Percentiles rank a stretch among this genome's conserved stretches.
phyloP scores from a whole-genome alignment of 805 yeast species.

The Nakazawaea laoshanensis region DNA sequence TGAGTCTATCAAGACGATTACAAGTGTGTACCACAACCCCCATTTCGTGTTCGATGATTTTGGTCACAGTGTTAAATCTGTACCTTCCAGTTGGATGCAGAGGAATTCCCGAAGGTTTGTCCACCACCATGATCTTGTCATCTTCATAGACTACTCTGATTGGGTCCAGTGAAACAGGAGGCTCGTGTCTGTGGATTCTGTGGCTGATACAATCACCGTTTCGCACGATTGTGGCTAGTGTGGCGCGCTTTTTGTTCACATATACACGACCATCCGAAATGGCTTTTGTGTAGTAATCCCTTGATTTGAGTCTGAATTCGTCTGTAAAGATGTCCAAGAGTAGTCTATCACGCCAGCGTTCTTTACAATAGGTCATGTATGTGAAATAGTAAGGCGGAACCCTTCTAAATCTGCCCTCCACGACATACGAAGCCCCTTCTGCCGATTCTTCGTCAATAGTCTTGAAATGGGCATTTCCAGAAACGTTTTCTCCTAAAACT shows the following conservation, averaged over 20 bases:
- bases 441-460: conserved; percentile 45
- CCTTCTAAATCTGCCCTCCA: conserved; percentile 57
- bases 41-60: conserved; percentile 63
- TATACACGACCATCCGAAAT: conserved; percentile 61
- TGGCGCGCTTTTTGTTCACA: conserved; percentile 60
- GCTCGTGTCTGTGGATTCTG: conserved; percentile 82
- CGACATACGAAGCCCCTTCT: conserved; percentile 45
- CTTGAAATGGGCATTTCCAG: conserved; percentile 12
- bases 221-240: conserved; percentile 51
- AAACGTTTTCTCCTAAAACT: conserved; percentile 23
- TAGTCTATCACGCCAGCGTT: conserved; percentile 83
- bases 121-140: conserved; percentile 71
- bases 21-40: conserved; percentile 70
- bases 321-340: conserved; percentile 70
- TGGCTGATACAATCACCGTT: conserved; percentile 84
- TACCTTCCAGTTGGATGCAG: conserved; percentile 92
- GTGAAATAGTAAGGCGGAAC: conserved; percentile 85
- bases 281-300: conserved; percentile 51
- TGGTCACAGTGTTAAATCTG: conserved; percentile 68
- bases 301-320: conserved; percentile 79
- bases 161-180: conserved; percentile 57
- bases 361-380: conserved; percentile 84
- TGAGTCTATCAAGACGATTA: conserved; percentile 80
- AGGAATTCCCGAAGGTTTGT: conserved; percentile 92
- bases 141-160: conserved; percentile 67